Evolutionary conservation across 2,329 filamentous ascomycete genomes (phyloP).

Genomic region (Fonsecaea multimorphosa): DNA sequence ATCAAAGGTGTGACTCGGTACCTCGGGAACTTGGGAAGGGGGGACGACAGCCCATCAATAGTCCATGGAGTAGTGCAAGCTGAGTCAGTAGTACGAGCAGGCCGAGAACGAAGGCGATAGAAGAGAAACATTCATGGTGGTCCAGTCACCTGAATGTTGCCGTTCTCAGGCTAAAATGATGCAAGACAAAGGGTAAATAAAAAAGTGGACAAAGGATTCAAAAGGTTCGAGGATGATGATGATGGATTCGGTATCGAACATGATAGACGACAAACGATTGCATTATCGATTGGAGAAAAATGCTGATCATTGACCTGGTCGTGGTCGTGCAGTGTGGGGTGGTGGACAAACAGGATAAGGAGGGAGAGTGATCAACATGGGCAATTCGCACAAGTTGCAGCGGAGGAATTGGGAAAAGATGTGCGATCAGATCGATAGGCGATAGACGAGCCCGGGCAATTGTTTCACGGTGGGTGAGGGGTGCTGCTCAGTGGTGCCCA

Average conservation of each 20-base stretch:
- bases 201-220: neutral
- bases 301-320: neutral
- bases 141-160: neutral
- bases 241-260: neutral
- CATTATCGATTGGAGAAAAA: slow-evolving; percentile 1
- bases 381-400: neutral
- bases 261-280: neutral
- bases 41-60: neutral
- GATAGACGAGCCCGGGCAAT: slow-evolving; percentile 3
- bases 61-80: neutral
- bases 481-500: neutral
- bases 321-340: neutral
- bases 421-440: neutral
- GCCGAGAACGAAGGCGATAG: neutral
- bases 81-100: slow-evolving; percentile 3
- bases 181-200: neutral
- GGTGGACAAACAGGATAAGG: neutral
- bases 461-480: neutral
- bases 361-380: neutral
- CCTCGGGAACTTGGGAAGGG: neutral
- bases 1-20: neutral
- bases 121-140: neutral
- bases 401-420: neutral
- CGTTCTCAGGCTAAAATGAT: neutral
- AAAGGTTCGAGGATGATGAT: neutral